Evolutionary conservation across 305 asterid genomes (phyloP).

Genomic region (Solanum hybrid): DNA sequence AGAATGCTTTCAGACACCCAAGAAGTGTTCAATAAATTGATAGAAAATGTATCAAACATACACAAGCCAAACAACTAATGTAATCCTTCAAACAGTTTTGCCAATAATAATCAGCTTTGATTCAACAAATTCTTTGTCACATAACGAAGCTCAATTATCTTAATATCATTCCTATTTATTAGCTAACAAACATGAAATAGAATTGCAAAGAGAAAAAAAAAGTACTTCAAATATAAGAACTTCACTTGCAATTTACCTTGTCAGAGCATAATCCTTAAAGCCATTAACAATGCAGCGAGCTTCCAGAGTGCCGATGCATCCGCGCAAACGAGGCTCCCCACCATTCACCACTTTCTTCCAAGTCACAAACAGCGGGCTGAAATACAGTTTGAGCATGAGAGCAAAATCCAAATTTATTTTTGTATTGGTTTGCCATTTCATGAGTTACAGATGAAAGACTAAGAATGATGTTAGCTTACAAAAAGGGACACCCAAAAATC

Average conservation of each 20-base stretch:
- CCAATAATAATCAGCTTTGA: neutral
- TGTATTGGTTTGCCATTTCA: neutral
- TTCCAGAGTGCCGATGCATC: conserved; percentile 96
- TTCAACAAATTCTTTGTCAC: neutral
- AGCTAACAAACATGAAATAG: neutral
- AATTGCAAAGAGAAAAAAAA: neutral
- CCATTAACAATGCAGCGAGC: conserved; percentile 70
- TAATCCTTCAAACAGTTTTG: neutral
- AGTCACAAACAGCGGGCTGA: conserved; percentile 91
- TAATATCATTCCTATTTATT: neutral
- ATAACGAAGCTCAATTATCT: neutral
- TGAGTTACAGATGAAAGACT: neutral
- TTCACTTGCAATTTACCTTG: conserved; percentile 38
- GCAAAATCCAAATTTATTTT: conserved; percentile 7
- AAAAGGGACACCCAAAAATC: neutral
- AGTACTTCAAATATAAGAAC: neutral
- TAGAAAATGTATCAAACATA: neutral
- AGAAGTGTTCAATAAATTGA: neutral
- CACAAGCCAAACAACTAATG: neutral
- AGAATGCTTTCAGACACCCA: neutral
- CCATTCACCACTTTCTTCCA: conserved; percentile 91
- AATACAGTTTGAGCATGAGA: conserved; percentile 12
- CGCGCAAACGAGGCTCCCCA: conserved; percentile 84
- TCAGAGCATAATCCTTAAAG: conserved; percentile 83
- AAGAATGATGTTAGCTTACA: neutral